phyloP scores from a whole-genome alignment of 108 stramenopile species.

The Nitzschia sp. region DNA sequence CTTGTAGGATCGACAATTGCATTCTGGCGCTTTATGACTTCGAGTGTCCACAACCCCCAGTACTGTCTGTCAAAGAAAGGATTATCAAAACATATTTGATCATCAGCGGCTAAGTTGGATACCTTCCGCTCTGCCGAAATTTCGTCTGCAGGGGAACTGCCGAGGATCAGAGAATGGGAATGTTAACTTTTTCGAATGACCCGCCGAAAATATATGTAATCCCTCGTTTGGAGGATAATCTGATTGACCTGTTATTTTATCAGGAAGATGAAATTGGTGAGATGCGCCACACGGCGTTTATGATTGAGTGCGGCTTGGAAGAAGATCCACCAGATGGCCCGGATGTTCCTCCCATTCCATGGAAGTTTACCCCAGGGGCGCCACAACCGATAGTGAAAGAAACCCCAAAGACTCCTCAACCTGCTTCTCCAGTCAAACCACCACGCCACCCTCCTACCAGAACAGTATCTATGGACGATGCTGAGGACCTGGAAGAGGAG shows the following conservation, averaged over 20 bases:
- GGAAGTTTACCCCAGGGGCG: neutral
- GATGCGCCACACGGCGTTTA: slow-evolving; percentile 45
- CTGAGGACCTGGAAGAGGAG: slow-evolving; percentile 8
- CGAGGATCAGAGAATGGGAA: slow-evolving; percentile 14
- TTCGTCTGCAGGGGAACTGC: too few relatives aligned
- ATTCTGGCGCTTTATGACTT: too few relatives aligned
- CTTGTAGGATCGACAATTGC: too few relatives aligned
- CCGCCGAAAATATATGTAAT: slow-evolving; percentile 21
- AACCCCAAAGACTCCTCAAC: neutral
- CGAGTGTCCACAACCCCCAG: too few relatives aligned
- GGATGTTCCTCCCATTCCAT: slow-evolving; percentile 40
- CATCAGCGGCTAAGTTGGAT: too few relatives aligned
- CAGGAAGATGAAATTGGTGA: slow-evolving; percentile 53
- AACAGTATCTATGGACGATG: slow-evolving; percentile 27
- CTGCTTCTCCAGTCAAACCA: neutral
- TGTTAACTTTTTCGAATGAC: slow-evolving; percentile 22
- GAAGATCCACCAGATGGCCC: slow-evolving; percentile 47
- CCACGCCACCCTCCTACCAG: slow-evolving; percentile 1
- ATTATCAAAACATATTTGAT: too few relatives aligned
- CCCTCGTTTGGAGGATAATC: slow-evolving; percentile 36
- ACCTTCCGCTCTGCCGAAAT: too few relatives aligned
- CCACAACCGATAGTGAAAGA: too few relatives aligned
- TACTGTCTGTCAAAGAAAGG: too few relatives aligned
- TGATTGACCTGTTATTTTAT: slow-evolving; percentile 41
- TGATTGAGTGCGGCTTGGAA: slow-evolving; percentile 47